phyloP scores from a whole-genome alignment of 768 basidiomycete species.

The Mycena belliarum region DNA sequence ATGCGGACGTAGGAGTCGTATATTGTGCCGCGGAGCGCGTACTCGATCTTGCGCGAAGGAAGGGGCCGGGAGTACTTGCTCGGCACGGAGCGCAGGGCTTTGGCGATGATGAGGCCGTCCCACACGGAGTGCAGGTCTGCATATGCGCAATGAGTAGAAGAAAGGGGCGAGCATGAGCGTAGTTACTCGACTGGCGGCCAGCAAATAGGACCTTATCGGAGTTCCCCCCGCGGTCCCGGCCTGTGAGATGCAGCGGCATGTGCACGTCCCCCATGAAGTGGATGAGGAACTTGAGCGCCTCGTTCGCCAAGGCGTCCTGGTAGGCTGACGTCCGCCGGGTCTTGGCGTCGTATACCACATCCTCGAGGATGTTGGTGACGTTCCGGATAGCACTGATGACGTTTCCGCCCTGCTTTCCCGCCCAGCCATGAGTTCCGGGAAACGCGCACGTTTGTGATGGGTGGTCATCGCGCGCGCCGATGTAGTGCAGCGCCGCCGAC shows the following conservation, averaged over 20 bases:
- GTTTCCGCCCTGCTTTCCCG: constrained; percentile 52
- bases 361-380: constrained; percentile 61
- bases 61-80: constrained; percentile 78
- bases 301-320: constrained; percentile 50
- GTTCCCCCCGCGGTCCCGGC: constrained; percentile 90
- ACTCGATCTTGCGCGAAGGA: constrained; percentile 66
- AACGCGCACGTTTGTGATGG: constrained; percentile 77
- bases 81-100: constrained; percentile 72
- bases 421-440: constrained; percentile 78
- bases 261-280: constrained; percentile 96
- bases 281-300: constrained; percentile 88
- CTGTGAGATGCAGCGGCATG: constrained; percentile 89
- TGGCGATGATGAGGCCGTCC: constrained; percentile 82
- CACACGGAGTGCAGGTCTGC: constrained; percentile 88
- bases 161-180: not conserved
- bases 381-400: constrained; percentile 81
- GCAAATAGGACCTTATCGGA: constrained; percentile 73
- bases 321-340: constrained; percentile 24
- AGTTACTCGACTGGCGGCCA: constrained; percentile 68
- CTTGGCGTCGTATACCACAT: constrained; percentile 20
- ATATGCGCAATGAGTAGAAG: not conserved
- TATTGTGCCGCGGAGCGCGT: constrained; percentile 72
- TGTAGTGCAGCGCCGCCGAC: constrained; percentile 76
- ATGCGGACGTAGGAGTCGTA: constrained; percentile 89
- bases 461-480: constrained; percentile 73